These are phyloP conservation scores for Spinellus fusiger DNA, from an alignment of 192 early-diverging fungal genomes.

Conservation along the genomic window DNA sequence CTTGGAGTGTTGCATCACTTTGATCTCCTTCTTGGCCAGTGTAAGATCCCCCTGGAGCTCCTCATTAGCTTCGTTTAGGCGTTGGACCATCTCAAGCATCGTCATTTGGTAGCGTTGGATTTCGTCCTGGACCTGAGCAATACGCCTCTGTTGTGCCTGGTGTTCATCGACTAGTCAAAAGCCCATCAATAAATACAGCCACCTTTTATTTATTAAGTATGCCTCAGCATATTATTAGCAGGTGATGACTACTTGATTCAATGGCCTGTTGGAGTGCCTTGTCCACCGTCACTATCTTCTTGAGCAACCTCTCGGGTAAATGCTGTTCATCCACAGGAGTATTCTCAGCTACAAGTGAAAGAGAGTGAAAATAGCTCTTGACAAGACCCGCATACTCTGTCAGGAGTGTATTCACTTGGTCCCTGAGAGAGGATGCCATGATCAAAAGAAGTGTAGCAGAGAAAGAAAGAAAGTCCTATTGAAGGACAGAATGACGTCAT, in stretches of 20 bases:
- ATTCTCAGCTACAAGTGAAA: conserved; percentile 18
- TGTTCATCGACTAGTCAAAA: conserved; percentile 38
- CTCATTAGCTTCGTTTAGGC: conserved; percentile 24
- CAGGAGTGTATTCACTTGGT: conserved; percentile 26
- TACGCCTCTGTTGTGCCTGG: conserved; percentile 38
- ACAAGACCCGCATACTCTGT: conserved; percentile 23
- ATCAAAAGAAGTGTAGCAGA: background rate
- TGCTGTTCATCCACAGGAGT: conserved; percentile 9
- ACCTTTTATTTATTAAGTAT: background rate
- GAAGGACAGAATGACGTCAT: no score
- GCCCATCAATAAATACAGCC: background rate
- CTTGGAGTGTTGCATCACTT: conserved; percentile 24
- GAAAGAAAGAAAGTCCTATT: conserved; percentile 7
- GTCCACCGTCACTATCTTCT: conserved; percentile 38
- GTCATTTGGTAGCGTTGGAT: conserved; percentile 39
- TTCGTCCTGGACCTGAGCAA: conserved; percentile 40
- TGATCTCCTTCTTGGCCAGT: conserved; percentile 17
- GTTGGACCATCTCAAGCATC: conserved; percentile 33
- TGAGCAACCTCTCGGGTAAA: conserved; percentile 29
- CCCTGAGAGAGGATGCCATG: conserved; percentile 24
- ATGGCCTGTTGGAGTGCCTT: conserved; percentile 37
- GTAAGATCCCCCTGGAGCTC: conserved; percentile 27
- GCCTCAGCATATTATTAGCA: background rate
- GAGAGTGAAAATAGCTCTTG: conserved; percentile 20
- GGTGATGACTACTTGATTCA: conserved; percentile 33